Evolutionary conservation across 108 stramenopile species (phyloP).

Genomic region (Discostella pseudostelligera): DNA sequence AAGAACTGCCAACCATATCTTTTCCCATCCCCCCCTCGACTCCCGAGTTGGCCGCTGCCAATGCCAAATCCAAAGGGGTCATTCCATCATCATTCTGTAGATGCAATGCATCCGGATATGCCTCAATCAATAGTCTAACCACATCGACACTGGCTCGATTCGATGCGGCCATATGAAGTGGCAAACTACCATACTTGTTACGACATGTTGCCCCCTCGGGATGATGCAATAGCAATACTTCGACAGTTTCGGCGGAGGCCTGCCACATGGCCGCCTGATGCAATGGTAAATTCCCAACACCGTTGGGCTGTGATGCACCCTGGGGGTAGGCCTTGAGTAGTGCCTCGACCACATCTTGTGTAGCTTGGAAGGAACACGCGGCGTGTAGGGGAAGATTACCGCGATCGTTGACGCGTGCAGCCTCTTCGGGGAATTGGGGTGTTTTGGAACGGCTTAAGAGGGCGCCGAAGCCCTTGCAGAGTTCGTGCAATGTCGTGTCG

Average conservation of each 20-base stretch:
- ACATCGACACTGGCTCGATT: slow-evolving; percentile 79
- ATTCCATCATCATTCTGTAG: slow-evolving; percentile 91
- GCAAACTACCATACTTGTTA: slow-evolving; percentile 86
- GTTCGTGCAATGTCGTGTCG: slow-evolving; percentile 83
- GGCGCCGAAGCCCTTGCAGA: slow-evolving; percentile 90
- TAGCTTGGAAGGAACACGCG: slow-evolving; percentile 84
- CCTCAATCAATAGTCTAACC: slow-evolving; percentile 70
- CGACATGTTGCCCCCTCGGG: slow-evolving; percentile 80
- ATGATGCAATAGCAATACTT: slow-evolving; percentile 66
- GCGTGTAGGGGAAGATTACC: slow-evolving; percentile 89
- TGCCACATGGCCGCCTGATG: slow-evolving; percentile 92
- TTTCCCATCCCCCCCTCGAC: neutral
- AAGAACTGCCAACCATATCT: slow-evolving; percentile 14
- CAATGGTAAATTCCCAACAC: slow-evolving; percentile 81
- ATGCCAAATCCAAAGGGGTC: slow-evolving; percentile 84
- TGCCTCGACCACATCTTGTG: slow-evolving; percentile 78
- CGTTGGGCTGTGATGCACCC: slow-evolving; percentile 76
- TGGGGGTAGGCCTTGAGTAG: slow-evolving; percentile 75
- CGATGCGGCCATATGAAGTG: slow-evolving; percentile 86
- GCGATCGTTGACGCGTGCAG: slow-evolving; percentile 81
- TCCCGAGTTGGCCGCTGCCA: slow-evolving; percentile 52
- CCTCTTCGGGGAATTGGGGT: slow-evolving; percentile 86
- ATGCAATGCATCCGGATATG: slow-evolving; percentile 86
- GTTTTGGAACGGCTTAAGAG: slow-evolving; percentile 74
- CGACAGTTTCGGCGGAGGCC: slow-evolving; percentile 72